phyloP scores from a whole-genome alignment of 2,329 filamentous ascomycete species.

The Botrytis elliptica region DNA sequence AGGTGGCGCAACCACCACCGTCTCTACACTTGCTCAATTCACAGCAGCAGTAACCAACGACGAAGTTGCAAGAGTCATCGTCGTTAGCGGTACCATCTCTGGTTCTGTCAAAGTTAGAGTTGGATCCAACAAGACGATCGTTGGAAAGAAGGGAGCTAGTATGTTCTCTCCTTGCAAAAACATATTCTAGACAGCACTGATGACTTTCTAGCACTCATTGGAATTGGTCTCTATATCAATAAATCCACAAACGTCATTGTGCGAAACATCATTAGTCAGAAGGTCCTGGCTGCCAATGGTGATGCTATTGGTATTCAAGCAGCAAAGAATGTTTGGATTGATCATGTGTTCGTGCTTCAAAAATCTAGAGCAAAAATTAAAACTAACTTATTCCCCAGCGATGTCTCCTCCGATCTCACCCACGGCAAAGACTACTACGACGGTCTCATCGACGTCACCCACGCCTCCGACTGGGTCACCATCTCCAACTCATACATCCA shows the following conservation, averaged over 20 bases:
- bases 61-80: slow-evolving; percentile 45
- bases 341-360: slow-evolving; percentile 11
- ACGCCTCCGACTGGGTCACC: slow-evolving; percentile 46
- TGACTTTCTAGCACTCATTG: slow-evolving; percentile 41
- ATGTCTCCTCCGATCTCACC: slow-evolving; percentile 40
- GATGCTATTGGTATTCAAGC: slow-evolving; percentile 52
- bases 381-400: slow-evolving; percentile 9
- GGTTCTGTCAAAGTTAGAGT: slow-evolving; percentile 28
- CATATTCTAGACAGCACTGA: not conserved
- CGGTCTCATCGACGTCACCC: slow-evolving; percentile 46
- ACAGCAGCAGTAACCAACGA: slow-evolving; percentile 35
- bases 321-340: slow-evolving; percentile 47
- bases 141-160: slow-evolving; percentile 40
- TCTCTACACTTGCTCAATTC: slow-evolving; percentile 44
- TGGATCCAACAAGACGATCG: slow-evolving; percentile 47
- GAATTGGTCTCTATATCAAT: slow-evolving; percentile 49
- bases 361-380: not conserved
- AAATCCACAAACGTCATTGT: slow-evolving; percentile 53
- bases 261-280: slow-evolving; percentile 53
- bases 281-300: slow-evolving; percentile 46
- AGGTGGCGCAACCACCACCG: slow-evolving; percentile 46
- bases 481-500: slow-evolving; percentile 46
- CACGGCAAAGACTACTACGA: slow-evolving; percentile 46
- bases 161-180: not conserved
- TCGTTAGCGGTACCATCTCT: slow-evolving; percentile 43